A percentile compares a stretch with the other conserved stretches of the same genome.
phyloP scores from a whole-genome alignment of 2,329 filamentous ascomycete species.

The Berkeleyomyces basicola region DNA sequence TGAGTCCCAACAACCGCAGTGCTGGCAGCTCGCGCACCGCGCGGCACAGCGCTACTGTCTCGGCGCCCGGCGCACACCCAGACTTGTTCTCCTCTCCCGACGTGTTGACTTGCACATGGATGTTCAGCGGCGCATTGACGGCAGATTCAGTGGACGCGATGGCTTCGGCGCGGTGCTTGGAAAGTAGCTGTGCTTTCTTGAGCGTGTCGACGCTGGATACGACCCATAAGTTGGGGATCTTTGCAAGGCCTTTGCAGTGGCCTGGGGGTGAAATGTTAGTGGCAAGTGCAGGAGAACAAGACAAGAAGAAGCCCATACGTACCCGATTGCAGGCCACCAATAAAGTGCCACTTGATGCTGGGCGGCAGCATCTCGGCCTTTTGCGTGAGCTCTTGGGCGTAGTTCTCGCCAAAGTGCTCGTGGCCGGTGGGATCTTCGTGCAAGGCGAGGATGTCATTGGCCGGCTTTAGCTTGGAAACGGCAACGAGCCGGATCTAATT shows the following conservation, averaged over 20 bases:
- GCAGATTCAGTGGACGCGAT: constrained; percentile 25
- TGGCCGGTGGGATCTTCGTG: constrained; percentile 46
- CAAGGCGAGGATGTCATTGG: constrained; percentile 74
- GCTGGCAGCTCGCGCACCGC: constrained; percentile 58
- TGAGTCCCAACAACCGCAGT: constrained; percentile 63
- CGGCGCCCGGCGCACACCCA: constrained; percentile 52
- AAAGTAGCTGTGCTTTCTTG: constrained; percentile 74
- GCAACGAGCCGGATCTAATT: constrained; percentile 67
- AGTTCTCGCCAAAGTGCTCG: constrained; percentile 90
- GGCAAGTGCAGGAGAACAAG: neutral
- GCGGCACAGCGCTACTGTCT: constrained; percentile 47
- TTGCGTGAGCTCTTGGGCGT: constrained; percentile 73
- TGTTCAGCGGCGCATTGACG: constrained; percentile 29
- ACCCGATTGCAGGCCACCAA: constrained; percentile 76
- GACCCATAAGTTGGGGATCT: constrained; percentile 76
- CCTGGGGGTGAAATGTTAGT: constrained; percentile 30
- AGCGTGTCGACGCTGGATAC: constrained; percentile 76
- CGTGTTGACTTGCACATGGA: constrained; percentile 93
- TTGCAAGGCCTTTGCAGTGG: constrained; percentile 76
- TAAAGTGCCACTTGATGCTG: constrained; percentile 85
- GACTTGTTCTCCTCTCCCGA: constrained; percentile 76
- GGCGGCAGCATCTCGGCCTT: constrained; percentile 67
- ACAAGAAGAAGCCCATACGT: neutral
- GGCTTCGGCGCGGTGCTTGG: constrained; percentile 54
- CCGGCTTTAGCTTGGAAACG: constrained; percentile 91